phyloP scores from a whole-genome alignment of 1,139 yeast genomes.

The Hansenula sp. region DNA sequence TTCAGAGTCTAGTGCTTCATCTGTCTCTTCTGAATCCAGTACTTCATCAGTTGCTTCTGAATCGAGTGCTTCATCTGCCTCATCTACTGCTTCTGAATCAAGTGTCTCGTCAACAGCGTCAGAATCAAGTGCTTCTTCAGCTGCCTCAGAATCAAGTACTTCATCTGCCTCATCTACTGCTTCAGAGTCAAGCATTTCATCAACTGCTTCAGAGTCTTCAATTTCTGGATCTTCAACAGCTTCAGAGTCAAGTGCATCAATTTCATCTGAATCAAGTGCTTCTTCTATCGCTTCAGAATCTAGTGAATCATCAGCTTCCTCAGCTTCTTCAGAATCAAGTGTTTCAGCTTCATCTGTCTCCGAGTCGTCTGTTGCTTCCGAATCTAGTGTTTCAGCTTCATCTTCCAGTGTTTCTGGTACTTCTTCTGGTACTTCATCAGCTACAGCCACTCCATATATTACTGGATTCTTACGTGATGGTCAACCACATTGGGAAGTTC shows the following conservation, averaged over 20 bases:
- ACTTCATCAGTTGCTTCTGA: no score
- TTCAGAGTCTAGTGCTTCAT: not conserved
- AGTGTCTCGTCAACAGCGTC: no score
- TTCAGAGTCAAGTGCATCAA: no score
- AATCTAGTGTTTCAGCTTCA: not conserved
- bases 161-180: not conserved
- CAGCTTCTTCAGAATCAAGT: not conserved
- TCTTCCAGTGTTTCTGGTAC: not conserved
- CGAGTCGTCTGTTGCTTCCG: no score
- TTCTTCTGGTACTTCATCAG: not conserved
- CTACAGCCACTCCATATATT: constrained; percentile 4
- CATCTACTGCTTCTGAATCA: no score
- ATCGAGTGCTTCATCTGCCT: no score
- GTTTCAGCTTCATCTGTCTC: no score
- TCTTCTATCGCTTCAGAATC: no score
- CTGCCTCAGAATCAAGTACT: not conserved
- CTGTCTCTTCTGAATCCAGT: no score
- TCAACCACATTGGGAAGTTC: constrained; percentile 5
- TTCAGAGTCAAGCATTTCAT: not conserved
- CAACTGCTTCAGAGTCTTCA: not conserved
- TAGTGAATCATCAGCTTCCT: not conserved
- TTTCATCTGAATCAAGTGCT: no score
- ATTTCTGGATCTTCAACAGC: not conserved
- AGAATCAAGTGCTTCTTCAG: no score
- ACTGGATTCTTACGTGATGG: constrained; percentile 1